A percentile compares a stretch with the other conserved stretches of the same genome.
Evolutionary conservation across 2,329 filamentous ascomycete genomes (phyloP).

Genomic region (Alternaria triticimaculans): DNA sequence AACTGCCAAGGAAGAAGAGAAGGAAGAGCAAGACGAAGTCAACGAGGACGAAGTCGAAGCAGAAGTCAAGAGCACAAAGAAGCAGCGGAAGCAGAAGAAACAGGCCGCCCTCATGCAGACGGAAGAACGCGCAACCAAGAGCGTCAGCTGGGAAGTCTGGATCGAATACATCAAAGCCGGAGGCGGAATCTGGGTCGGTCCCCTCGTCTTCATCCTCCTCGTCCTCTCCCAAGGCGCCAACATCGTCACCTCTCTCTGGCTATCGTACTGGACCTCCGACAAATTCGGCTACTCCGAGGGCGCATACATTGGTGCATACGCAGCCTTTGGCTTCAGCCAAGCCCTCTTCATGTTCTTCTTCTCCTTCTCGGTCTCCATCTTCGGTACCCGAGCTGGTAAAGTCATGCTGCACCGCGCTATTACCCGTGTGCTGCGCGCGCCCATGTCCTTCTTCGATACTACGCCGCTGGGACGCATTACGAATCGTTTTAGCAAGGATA

Average conservation of each 20-base stretch:
- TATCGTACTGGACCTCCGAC: constrained; percentile 90
- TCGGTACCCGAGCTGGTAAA: constrained; percentile 82
- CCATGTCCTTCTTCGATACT: constrained; percentile 94
- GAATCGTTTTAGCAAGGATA: constrained; percentile 93
- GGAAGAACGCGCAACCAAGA: constrained; percentile 73
- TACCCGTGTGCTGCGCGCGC: constrained; percentile 71
- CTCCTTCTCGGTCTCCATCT: constrained; percentile 76
- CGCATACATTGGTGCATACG: constrained; percentile 70
- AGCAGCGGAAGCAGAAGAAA: constrained; percentile 53
- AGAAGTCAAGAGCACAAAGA: constrained; percentile 66
- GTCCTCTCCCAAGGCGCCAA: constrained; percentile 80
- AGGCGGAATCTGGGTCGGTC: constrained; percentile 72
- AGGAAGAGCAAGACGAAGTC: constrained; percentile 57
- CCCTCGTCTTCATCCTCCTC: constrained; percentile 68
- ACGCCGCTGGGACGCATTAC: constrained; percentile 94
- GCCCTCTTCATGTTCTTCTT: constrained; percentile 70
- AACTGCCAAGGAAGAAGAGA: constrained; percentile 68
- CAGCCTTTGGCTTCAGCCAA: constrained; percentile 29
- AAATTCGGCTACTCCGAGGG: constrained; percentile 72
- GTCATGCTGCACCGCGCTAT: constrained; percentile 83
- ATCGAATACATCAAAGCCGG: constrained; percentile 77
- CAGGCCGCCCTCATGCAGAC: constrained; percentile 72
- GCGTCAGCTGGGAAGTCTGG: constrained; percentile 83
- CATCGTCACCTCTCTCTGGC: constrained; percentile 87
- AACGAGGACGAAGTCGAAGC: constrained; percentile 56